A percentile compares a stretch with the other conserved stretches of the same genome.
These are phyloP conservation scores for Lumnitzera littorea DNA, from an alignment of 345 rosid genomes.

Conservation along the genomic window DNA sequence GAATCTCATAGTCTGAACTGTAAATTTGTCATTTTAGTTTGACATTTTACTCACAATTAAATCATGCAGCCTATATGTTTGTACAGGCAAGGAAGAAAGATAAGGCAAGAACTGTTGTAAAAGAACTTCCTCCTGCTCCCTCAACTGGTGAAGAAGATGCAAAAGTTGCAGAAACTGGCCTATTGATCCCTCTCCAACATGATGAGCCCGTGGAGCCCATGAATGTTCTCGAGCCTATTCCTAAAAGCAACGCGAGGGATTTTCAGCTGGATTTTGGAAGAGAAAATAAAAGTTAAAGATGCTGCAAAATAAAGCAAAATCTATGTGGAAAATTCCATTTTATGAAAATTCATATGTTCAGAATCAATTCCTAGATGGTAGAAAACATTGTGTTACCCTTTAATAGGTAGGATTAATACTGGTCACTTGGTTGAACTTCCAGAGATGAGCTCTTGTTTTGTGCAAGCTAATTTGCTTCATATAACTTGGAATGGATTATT, in stretches of 20 bases:
- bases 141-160: conserved; percentile 5
- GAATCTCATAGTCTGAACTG: too few relatives aligned
- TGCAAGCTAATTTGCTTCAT: too few relatives aligned
- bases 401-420: neutral
- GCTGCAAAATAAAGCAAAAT: conserved; percentile 39
- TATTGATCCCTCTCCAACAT: conserved; percentile 13
- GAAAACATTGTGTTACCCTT: conserved; percentile 13
- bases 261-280: conserved; percentile 69
- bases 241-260: conserved; percentile 65
- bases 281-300: conserved; percentile 50
- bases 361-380: conserved; percentile 46
- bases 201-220: conserved; percentile 13
- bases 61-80: conserved; percentile 60
- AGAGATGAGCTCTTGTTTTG: too few relatives aligned
- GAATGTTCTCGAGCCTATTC: conserved; percentile 37
- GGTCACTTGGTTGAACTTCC: too few relatives aligned
- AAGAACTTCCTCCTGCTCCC: conserved; percentile 15
- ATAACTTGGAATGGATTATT: too few relatives aligned
- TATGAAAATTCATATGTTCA: conserved; percentile 38
- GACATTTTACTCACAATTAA: neutral
- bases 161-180: conserved; percentile 13
- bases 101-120: conserved; percentile 14
- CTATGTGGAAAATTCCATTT: conserved; percentile 61
- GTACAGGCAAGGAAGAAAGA: conserved; percentile 39
- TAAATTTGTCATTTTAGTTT: too few relatives aligned